These are phyloP conservation scores for Huiozyma naganishii DNA, from an alignment of 805 yeast species.

Conservation along the genomic window DNA sequence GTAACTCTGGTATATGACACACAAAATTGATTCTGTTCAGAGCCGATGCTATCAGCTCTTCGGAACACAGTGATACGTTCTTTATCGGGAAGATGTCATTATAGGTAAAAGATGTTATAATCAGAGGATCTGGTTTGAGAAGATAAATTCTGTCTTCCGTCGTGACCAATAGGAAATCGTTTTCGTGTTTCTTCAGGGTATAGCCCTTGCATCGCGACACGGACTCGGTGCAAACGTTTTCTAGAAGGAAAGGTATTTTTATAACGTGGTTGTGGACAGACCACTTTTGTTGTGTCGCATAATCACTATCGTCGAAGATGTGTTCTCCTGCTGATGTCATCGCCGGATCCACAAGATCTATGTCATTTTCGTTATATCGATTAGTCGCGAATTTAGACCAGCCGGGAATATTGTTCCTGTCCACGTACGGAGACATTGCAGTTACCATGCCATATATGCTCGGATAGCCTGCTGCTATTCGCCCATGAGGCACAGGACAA, in stretches of 20 bases:
- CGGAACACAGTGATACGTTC: slow-evolving; percentile 6
- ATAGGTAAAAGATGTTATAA: slow-evolving; percentile 14
- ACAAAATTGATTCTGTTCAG: slow-evolving; percentile 14
- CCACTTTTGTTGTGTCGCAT: slow-evolving; percentile 8
- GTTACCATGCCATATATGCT: no score
- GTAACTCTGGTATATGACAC: slow-evolving; percentile 17
- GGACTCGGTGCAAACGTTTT: slow-evolving; percentile 2
- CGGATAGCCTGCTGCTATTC: no score
- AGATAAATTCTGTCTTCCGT: slow-evolving; percentile 7
- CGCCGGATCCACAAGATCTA: neutral
- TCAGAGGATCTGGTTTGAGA: slow-evolving; percentile 14
- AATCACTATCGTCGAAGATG: no score
- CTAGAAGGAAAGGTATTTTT: slow-evolving; percentile 11
- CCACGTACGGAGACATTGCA: no score
- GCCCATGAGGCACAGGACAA: no score
- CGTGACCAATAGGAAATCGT: slow-evolving; percentile 14
- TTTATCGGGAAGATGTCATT: slow-evolving; percentile 16
- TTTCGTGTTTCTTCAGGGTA: slow-evolving; percentile 8
- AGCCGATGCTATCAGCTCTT: neutral
- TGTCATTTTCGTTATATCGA: no score
- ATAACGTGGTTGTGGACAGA: slow-evolving; percentile 10
- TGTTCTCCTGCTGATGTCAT: neutral
- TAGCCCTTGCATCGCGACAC: slow-evolving; percentile 9
- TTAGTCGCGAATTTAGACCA: no score
- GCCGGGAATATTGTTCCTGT: no score